These are phyloP conservation scores for Aspergillus nanangensis DNA, from an alignment of 495 filamentous ascomycete genomes.

Conservation along the genomic window DNA sequence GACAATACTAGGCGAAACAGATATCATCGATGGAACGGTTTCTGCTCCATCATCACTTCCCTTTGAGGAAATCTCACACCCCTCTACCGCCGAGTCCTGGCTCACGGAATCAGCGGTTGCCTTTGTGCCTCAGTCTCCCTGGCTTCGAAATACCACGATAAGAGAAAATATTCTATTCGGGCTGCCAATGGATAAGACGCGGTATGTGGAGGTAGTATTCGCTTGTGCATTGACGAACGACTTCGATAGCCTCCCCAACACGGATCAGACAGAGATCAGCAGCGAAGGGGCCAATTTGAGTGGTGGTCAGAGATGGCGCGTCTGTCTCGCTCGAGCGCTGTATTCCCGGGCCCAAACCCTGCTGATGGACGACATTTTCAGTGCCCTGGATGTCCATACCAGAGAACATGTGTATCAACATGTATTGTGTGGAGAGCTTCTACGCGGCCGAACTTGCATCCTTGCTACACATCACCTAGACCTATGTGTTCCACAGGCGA, in stretches of 20 bases:
- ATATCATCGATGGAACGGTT: conserved; percentile 17
- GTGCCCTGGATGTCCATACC: conserved; percentile 42
- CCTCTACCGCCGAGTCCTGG: conserved; percentile 15
- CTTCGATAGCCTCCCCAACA: conserved; percentile 69
- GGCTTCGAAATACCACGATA: conserved; percentile 52
- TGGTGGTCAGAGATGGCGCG: conserved; percentile 75
- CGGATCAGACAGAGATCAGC: conserved; percentile 77
- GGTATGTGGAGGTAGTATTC: conserved; percentile 45
- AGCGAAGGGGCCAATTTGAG: conserved; percentile 77
- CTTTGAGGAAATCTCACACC: not conserved
- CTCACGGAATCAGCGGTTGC: conserved; percentile 13
- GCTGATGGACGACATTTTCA: conserved; percentile 48
- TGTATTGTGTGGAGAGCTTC: conserved; percentile 11
- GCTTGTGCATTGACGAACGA: conserved; percentile 70
- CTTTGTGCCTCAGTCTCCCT: conserved; percentile 51
- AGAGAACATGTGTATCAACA: conserved; percentile 64
- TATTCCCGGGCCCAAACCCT: conserved; percentile 47
- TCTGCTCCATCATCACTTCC: not conserved
- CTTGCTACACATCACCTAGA: conserved; percentile 61
- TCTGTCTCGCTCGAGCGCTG: conserved; percentile 53
- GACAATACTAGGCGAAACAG: not conserved
- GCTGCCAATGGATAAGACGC: conserved; percentile 34
- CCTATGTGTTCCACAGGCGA: conserved; percentile 66
- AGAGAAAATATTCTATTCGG: conserved; percentile 58
- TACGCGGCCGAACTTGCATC: conserved; percentile 10